phyloP scores from a whole-genome alignment of 1,139 yeast species.

The Zygosaccharomyces sapae region DNA sequence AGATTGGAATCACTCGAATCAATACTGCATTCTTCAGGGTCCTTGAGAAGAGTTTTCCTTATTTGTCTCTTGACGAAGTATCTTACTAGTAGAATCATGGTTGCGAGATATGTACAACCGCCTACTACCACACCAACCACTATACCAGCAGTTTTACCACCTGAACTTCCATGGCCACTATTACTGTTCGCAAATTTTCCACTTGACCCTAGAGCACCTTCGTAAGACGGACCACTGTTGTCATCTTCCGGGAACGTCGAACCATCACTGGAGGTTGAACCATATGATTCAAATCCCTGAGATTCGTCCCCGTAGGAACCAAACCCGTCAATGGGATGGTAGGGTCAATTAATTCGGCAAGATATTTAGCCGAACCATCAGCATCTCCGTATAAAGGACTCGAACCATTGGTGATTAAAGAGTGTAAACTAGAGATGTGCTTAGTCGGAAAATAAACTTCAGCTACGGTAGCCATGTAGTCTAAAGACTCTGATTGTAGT shows the following conservation, averaged over 20 bases:
- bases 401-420: conserved; percentile 41
- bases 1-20: conserved; percentile 33
- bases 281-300: conserved; percentile 13
- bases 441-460: conserved; percentile 66
- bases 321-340: conserved; percentile 63
- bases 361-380: conserved; percentile 44
- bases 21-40: conserved; percentile 24
- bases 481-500: conserved; percentile 45
- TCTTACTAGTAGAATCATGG: conserved; percentile 43
- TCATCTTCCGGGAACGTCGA: conserved; percentile 11
- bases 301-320: conserved; percentile 24
- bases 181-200: conserved; percentile 34
- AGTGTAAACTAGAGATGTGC: conserved; percentile 44
- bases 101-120: conserved; percentile 51
- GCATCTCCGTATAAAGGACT: conserved; percentile 53
- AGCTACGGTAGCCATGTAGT: conserved; percentile 69
- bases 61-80: conserved; percentile 35
- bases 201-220: conserved; percentile 25
- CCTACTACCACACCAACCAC: conserved; percentile 70
- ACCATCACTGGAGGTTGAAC: conserved; percentile 5
- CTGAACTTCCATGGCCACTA: conserved; percentile 29
- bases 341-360: conserved; percentile 58
- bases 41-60: conserved; percentile 12
- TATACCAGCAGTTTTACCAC: conserved; percentile 50
- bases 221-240: conserved; percentile 9